Evolutionary conservation across 208 protist species (phyloP).

Genomic region (Leishmania gerbilli): DNA sequence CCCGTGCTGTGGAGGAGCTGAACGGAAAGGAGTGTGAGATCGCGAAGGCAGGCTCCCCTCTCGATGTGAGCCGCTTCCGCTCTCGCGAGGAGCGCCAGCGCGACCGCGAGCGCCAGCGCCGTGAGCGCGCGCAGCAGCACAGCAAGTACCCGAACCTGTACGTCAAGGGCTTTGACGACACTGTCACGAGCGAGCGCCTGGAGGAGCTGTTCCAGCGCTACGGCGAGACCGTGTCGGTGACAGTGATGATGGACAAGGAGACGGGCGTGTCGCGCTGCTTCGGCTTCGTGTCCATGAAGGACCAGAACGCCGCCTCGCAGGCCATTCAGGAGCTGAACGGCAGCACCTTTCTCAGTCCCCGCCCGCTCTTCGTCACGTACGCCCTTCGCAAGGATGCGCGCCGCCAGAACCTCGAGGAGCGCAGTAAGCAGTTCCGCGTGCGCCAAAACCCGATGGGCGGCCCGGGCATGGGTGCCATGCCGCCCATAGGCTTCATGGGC

Average conservation of each 20-base stretch:
- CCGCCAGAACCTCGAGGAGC: slow-evolving; percentile 93
- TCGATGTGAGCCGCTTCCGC: slow-evolving; percentile 97
- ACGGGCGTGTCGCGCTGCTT: slow-evolving; percentile 94
- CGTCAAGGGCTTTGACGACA: slow-evolving; percentile 99
- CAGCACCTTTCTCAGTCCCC: slow-evolving; percentile 93
- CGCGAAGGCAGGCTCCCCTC: slow-evolving; percentile 77
- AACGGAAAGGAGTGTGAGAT: slow-evolving; percentile 85
- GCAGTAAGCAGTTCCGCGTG: slow-evolving; percentile 84
- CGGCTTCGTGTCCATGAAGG: slow-evolving; percentile 98
- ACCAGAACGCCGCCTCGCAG: slow-evolving; percentile 93
- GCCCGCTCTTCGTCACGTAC: slow-evolving; percentile 98
- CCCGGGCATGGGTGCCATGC: slow-evolving; percentile 51
- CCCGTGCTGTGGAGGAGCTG: slow-evolving; percentile 87
- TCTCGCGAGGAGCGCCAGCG: slow-evolving; percentile 96
- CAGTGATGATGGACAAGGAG: slow-evolving; percentile 97
- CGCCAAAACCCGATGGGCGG: slow-evolving; percentile 70
- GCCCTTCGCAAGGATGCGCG: slow-evolving; percentile 97
- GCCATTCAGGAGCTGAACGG: slow-evolving; percentile 97
- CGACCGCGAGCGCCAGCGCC: slow-evolving; percentile 77
- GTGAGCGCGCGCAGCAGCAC: slow-evolving; percentile 92
- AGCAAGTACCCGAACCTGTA: slow-evolving; percentile 98
- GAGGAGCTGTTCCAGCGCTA: slow-evolving; percentile 95
- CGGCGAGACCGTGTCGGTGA: slow-evolving; percentile 96
- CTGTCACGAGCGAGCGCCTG: slow-evolving; percentile 95
- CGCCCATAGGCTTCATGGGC: slow-evolving; percentile 46